phyloP scores from a whole-genome alignment of 345 rosid species.

The Aurinia saxatilis region DNA sequence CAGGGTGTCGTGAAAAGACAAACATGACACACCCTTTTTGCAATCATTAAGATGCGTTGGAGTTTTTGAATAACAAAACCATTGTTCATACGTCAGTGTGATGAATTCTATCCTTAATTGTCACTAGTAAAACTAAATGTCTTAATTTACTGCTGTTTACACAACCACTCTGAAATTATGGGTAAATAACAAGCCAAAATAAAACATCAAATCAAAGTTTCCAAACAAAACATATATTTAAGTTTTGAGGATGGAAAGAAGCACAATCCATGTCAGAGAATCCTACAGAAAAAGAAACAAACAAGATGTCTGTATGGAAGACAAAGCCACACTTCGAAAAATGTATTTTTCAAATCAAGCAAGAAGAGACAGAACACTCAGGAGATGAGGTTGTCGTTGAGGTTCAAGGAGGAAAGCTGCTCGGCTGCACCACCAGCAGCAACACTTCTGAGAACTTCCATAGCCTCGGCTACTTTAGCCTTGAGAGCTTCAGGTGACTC shows the following conservation, averaged over 20 bases:
- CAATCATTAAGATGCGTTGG: too few relatives aligned
- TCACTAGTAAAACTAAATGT: too few relatives aligned
- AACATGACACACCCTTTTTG: too few relatives aligned
- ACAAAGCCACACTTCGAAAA: constrained; percentile 10
- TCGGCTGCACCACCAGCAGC: constrained; percentile 57
- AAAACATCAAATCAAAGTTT: not conserved
- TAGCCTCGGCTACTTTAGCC: constrained; percentile 86
- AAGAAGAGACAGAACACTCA: constrained; percentile 12
- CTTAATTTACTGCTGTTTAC: not conserved
- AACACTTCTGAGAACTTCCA: constrained; percentile 89
- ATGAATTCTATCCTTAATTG: too few relatives aligned
- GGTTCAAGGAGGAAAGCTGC: constrained; percentile 68
- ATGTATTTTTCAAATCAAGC: not conserved
- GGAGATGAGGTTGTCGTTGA: constrained; percentile 49
- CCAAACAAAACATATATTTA: not conserved
- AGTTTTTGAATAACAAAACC: too few relatives aligned
- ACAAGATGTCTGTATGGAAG: not conserved
- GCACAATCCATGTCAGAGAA: constrained; percentile 13
- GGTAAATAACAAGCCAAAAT: not conserved
- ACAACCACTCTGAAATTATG: not conserved
- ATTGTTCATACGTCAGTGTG: too few relatives aligned
- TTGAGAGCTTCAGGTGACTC: constrained; percentile 92
- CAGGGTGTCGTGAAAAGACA: too few relatives aligned
- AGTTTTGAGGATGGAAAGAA: not conserved
- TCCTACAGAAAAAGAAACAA: not conserved